A percentile compares a stretch with the other conserved stretches of the same genome.
Conservation (phyloP, 2,329 filamentous ascomycete species). For the Penicillium concentricum region DNA sequence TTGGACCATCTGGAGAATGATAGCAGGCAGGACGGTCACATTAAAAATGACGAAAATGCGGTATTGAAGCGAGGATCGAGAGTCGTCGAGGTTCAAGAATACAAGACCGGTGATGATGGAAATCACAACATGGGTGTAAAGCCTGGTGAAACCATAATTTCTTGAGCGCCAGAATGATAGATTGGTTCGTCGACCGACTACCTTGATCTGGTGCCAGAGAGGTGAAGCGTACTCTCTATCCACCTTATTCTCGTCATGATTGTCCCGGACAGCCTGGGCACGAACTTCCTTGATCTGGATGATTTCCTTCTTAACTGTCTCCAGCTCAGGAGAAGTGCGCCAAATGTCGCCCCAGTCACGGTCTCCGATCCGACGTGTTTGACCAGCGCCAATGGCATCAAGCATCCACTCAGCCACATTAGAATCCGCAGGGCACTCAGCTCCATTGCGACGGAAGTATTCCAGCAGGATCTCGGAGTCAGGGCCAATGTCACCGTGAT, state of each 20-base stretch:
- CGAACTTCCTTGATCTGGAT: conserved; percentile 64
- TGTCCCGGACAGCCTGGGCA: conserved; percentile 45
- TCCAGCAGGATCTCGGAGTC: conserved; percentile 50
- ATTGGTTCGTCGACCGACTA: conserved; percentile 71
- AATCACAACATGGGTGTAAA: conserved; percentile 81
- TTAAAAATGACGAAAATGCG: conserved; percentile 90
- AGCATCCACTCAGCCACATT: conserved; percentile 55
- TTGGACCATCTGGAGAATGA: conserved; percentile 82
- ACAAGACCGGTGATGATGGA: conserved; percentile 75
- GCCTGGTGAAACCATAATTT: conserved; percentile 83
- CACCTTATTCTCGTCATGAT: conserved; percentile 43
- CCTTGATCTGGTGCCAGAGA: conserved; percentile 71
- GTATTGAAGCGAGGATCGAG: conserved; percentile 75
- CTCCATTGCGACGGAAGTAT: conserved; percentile 56
- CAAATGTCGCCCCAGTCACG: conserved; percentile 80
- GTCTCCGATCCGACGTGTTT: conserved; percentile 67
- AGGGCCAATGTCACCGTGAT: conserved; percentile 55
- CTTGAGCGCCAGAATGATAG: conserved; percentile 80
- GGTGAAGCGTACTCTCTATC: conserved; percentile 83
- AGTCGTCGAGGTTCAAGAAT: conserved; percentile 75
- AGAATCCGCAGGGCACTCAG: conserved; percentile 48
- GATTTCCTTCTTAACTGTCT: conserved; percentile 65
- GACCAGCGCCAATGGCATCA: conserved; percentile 71
- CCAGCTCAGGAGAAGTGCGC: conserved; percentile 69
- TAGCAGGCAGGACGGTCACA: conserved; percentile 73